Evolutionary conservation across 495 filamentous ascomycete species (phyloP), one percentile per base, ranked within the genome.

Genomic region (Aspergillus mulundensis): DNA sequence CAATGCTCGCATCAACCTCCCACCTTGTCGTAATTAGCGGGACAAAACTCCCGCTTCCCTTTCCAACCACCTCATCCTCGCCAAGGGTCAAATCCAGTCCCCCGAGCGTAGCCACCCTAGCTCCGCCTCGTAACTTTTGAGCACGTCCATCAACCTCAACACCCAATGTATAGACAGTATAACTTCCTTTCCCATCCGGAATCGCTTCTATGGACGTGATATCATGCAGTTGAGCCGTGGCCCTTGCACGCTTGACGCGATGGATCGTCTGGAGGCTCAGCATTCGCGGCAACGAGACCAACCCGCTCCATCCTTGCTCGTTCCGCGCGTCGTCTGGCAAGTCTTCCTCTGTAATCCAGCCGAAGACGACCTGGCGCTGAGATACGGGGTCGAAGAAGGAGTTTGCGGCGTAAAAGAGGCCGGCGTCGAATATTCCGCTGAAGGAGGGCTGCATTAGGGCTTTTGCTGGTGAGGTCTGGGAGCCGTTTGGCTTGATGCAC

Each of bases 311-410:
- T n/a, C 67, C 69, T 50, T 74, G 73, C 1, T 58, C 61, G 61
- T 70, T 60, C 5, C 70, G 70, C 38, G 64, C 54, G 28, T 41
- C 36, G 57, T 76, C 68, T 15, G 71, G 64, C 1, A 76, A 47
- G 58, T 72, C 70, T 41, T 76, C 71, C 41, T 76, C 70, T 0
- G 66, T 70, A 46, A 76, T 64, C 71, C 70, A 74, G 30, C 70
- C 66, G 44, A 63, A 73, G 2, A 71, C 67, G 16, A 73, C 63
- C 0, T 64, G 61, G 25, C 56, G 62, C 0, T 63, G 57, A 0
- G 68, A 63, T 30, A 69, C 54, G 0, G 63, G 62, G 50, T 76
- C 73, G 59, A 62, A 74, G 53, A 75, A 74, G 5, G 68, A 70
- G 50, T 70, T 73, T 10, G 70, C 70, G 8, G 70, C 73, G 41